Conservation (phyloP, 2,329 filamentous ascomycete species). For the Microascus cirrosus region DNA sequence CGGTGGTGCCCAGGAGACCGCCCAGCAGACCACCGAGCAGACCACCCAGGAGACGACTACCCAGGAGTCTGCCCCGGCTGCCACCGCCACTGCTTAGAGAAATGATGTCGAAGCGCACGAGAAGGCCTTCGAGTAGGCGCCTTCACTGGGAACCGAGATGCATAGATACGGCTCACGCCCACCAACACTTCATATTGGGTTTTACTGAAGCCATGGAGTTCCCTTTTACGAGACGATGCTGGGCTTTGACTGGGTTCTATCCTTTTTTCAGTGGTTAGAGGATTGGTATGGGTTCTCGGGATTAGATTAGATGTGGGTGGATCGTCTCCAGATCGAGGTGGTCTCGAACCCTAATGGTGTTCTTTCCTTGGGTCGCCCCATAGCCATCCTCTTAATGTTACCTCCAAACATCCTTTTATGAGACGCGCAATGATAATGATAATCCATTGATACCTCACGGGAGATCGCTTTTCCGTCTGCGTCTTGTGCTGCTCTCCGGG, state of each 20-base stretch:
- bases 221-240: slow-evolving; percentile 1
- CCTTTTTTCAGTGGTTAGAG: not conserved
- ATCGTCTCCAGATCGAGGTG: not conserved
- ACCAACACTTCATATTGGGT: not conserved
- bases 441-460: not conserved
- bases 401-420: not conserved
- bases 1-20: slow-evolving; percentile 24
- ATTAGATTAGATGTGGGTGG: slow-evolving; percentile 3
- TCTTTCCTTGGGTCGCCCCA: not conserved
- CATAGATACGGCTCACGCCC: not conserved
- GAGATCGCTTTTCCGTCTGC: not conserved
- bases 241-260: not conserved
- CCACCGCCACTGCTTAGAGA: slow-evolving; percentile 16
- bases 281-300: not conserved
- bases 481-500: not conserved
- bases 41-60: slow-evolving; percentile 9
- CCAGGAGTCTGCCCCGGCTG: slow-evolving; percentile 10
- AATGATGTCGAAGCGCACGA: slow-evolving; percentile 5
- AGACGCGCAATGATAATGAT: not conserved
- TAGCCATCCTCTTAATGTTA: not conserved
- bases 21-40: slow-evolving; percentile 15
- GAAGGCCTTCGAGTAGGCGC: slow-evolving; percentile 7
- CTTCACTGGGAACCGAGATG: slow-evolving; percentile 13
- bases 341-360: not conserved
- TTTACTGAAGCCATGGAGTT: not conserved